Percentiles rank a stretch among this genome's conserved stretches.
Conservation (phyloP, 2,329 filamentous ascomycete genomes). For the Aspergillus tamarii region DNA sequence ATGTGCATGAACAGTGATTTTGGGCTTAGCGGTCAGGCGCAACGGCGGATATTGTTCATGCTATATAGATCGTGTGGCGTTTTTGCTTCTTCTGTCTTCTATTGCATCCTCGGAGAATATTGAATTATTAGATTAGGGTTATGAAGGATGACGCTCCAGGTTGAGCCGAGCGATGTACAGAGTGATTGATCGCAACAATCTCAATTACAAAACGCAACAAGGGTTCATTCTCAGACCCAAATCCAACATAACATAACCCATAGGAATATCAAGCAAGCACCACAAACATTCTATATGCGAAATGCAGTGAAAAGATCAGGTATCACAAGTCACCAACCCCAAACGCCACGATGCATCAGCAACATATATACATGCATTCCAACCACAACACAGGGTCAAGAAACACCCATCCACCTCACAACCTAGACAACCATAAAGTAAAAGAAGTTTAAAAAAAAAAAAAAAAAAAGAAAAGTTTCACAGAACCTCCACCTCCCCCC, state of each 20-base stretch:
- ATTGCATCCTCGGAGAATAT: background rate
- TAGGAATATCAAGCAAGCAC: background rate
- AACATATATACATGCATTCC: background rate
- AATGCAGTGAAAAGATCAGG: background rate
- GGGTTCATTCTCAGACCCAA: background rate
- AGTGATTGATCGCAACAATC: background rate
- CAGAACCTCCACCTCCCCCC: constrained; percentile 49
- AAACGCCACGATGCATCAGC: constrained; percentile 1
- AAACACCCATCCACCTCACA: constrained; percentile 5
- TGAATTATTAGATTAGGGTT: background rate
- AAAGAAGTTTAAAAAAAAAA: constrained; percentile 1
- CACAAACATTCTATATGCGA: background rate
- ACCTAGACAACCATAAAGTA: background rate
- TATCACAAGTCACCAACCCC: constrained; percentile 7
- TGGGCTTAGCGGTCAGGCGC: constrained; percentile 32
- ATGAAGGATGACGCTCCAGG: background rate
- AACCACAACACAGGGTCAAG: background rate
- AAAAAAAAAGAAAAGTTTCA: constrained; percentile 29
- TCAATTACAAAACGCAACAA: background rate
- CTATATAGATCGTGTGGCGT: constrained; percentile 16
- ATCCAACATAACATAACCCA: background rate
- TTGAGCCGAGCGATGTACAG: background rate
- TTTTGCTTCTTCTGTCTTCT: background rate
- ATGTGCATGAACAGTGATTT: constrained; percentile 3
- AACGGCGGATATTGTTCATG: constrained; percentile 8